Percentiles rank a stretch among this genome's conserved stretches.
Conservation (phyloP, 169 alveolate genomes). For the Toxoplasma gondii region DNA sequence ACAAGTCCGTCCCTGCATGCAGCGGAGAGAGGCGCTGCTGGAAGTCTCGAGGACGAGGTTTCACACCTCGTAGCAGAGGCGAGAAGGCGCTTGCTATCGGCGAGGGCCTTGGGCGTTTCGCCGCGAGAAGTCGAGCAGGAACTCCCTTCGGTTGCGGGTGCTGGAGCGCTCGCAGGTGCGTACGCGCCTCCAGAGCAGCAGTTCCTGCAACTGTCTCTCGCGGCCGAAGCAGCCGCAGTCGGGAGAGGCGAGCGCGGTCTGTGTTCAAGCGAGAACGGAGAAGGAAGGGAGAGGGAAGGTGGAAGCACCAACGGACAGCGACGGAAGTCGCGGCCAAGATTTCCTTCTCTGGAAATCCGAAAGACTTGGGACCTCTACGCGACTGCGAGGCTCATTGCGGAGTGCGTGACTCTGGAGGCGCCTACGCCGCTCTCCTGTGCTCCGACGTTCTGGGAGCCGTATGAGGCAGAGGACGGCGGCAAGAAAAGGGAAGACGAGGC, state of each 20-base stretch:
- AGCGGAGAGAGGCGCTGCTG: not conserved
- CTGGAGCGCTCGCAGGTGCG: not conserved
- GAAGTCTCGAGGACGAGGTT: not conserved
- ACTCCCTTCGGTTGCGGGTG: not conserved
- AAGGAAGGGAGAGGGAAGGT: not conserved
- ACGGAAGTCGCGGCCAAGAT: not conserved
- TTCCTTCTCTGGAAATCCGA: not conserved
- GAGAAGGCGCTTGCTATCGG: not conserved
- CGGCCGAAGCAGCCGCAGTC: not conserved
- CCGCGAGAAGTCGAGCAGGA: not conserved
- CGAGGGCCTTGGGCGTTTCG: not conserved
- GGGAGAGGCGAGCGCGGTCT: not conserved
- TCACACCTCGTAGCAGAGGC: not conserved
- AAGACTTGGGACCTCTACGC: constrained; percentile 34
- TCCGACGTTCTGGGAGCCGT: not conserved
- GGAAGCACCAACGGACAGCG: not conserved
- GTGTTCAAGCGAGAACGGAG: not conserved
- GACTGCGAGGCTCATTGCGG: not conserved
- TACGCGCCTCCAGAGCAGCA: constrained; percentile 38
- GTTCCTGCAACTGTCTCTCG: not conserved
- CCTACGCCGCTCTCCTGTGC: not conserved
- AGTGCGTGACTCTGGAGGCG: constrained; percentile 15
- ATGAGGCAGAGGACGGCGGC: not conserved
- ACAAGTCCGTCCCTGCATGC: too few relatives aligned
- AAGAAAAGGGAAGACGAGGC: not conserved